Conservation (phyloP, 148 eudicot species). For the Heliosperma pusillum region DNA sequence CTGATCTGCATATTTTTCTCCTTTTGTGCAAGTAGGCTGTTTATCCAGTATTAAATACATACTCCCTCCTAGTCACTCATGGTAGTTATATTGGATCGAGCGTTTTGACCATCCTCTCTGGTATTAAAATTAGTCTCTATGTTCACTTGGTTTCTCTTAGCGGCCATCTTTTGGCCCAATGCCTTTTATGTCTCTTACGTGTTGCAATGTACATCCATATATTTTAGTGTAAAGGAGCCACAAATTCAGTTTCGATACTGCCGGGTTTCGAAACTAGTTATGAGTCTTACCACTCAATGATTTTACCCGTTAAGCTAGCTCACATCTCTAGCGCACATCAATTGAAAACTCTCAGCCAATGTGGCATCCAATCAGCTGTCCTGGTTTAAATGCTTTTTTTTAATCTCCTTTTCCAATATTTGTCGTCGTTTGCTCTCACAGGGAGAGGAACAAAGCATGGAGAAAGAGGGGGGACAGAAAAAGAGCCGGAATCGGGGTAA, state of each 20-base stretch:
- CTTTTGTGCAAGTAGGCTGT: neutral
- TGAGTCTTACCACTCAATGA: too few species aligned
- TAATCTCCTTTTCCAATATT: neutral
- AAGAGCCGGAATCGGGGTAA: conserved; percentile 63
- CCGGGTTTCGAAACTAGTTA: too few species aligned
- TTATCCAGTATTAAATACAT: neutral
- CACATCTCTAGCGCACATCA: neutral
- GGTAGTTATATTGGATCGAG: neutral
- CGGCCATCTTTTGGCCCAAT: too few species aligned
- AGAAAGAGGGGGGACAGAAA: conserved; percentile 60
- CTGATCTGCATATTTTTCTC: neutral
- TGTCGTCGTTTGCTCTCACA: conserved; percentile 19
- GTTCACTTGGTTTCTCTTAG: too few species aligned
- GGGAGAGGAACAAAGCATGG: conserved; percentile 55
- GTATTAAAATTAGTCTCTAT: neutral
- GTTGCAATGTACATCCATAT: neutral
- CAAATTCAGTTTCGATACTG: neutral
- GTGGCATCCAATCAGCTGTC: neutral
- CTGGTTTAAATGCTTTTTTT: neutral
- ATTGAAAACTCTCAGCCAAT: neutral
- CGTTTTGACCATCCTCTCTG: too few species aligned
- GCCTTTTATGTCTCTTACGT: neutral
- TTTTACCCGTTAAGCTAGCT: neutral
- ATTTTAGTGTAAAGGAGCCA: neutral
- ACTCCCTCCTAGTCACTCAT: too few species aligned